phyloP scores from a whole-genome alignment of 2,329 filamentous ascomycete species.

The Stachybotrys chlorohalonatus region DNA sequence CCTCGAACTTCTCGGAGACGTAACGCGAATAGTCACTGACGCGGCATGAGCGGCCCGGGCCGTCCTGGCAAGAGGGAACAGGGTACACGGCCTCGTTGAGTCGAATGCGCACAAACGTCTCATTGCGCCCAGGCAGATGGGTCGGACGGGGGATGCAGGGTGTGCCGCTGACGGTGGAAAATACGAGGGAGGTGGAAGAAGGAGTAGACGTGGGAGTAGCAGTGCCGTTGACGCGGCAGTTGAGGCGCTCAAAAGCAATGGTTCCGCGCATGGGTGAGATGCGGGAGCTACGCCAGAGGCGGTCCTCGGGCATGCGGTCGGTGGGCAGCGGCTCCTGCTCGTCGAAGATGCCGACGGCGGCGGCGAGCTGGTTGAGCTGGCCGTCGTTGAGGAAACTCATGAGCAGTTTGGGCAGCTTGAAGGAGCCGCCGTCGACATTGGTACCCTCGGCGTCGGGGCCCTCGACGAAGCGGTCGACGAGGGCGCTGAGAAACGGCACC shows the following conservation, averaged over 20 bases:
- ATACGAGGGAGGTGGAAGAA: not conserved
- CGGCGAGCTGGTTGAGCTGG: slow-evolving; percentile 52
- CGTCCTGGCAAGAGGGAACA: slow-evolving; percentile 42
- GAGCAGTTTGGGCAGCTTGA: slow-evolving; percentile 46
- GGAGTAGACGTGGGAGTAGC: not conserved
- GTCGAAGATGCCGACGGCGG: slow-evolving; percentile 53
- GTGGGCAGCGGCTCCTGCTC: slow-evolving; percentile 38
- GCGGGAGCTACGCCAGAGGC: slow-evolving; percentile 45
- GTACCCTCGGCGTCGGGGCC: slow-evolving; percentile 42
- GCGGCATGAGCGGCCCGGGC: slow-evolving; percentile 44
- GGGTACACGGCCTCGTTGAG: slow-evolving; percentile 56
- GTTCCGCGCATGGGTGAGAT: slow-evolving; percentile 57
- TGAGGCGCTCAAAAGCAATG: slow-evolving; percentile 54
- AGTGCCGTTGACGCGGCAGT: slow-evolving; percentile 26
- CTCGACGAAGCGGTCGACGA: slow-evolving; percentile 42
- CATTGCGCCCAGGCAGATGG: slow-evolving; percentile 11
- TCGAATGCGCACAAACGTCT: slow-evolving; percentile 44
- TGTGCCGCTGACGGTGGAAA: not conserved
- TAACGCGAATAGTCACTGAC: slow-evolving; percentile 34
- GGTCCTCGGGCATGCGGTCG: slow-evolving; percentile 33
- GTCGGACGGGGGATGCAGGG: not conserved
- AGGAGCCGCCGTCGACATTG: slow-evolving; percentile 33
- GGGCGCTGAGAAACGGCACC: slow-evolving; percentile 47
- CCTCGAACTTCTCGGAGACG: slow-evolving; percentile 13
- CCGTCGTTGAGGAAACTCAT: slow-evolving; percentile 58